Evolutionary conservation across 345 rosid genomes (phyloP).

Genomic region (Linum tenue): DNA sequence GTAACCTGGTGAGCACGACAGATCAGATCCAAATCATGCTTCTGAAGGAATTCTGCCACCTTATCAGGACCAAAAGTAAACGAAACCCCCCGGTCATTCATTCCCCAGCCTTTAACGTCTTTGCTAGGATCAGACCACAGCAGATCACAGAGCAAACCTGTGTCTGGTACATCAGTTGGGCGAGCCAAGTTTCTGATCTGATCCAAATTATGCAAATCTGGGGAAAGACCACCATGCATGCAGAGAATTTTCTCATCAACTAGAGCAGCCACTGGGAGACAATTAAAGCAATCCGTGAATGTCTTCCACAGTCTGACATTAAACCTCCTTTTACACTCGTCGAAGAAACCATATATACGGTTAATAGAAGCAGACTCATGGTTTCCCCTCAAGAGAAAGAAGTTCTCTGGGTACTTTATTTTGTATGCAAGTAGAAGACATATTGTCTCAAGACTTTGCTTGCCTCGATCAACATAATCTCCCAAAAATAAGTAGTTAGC

Average conservation of each 20-base stretch:
- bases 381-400: too few species aligned
- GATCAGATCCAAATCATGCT: slow-evolving; percentile 15
- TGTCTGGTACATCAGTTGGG: slow-evolving; percentile 53
- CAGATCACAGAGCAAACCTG: slow-evolving; percentile 41
- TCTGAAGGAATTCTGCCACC: slow-evolving; percentile 64
- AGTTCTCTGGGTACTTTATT: too few species aligned
- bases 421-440: too few species aligned
- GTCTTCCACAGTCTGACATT: slow-evolving; percentile 35
- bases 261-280: too few species aligned
- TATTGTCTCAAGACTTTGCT: too few species aligned
- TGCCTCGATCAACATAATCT: too few species aligned
- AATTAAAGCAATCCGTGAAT: too few species aligned
- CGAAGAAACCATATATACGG: slow-evolving; percentile 7
- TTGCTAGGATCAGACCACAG: slow-evolving; percentile 85
- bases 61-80: slow-evolving; percentile 61
- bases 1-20: slow-evolving; percentile 91
- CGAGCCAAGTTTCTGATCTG: slow-evolving; percentile 48
- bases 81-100: slow-evolving; percentile 86
- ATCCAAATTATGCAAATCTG: too few species aligned
- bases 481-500: too few species aligned
- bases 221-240: too few species aligned
- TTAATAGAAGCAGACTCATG: too few species aligned
- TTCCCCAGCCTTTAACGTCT: slow-evolving; percentile 67
- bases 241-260: too few species aligned
- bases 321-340: slow-evolving; percentile 75